Evolutionary conservation across 495 filamentous ascomycete genomes (phyloP).

Genomic region (Aspergillus conjunctus): DNA sequence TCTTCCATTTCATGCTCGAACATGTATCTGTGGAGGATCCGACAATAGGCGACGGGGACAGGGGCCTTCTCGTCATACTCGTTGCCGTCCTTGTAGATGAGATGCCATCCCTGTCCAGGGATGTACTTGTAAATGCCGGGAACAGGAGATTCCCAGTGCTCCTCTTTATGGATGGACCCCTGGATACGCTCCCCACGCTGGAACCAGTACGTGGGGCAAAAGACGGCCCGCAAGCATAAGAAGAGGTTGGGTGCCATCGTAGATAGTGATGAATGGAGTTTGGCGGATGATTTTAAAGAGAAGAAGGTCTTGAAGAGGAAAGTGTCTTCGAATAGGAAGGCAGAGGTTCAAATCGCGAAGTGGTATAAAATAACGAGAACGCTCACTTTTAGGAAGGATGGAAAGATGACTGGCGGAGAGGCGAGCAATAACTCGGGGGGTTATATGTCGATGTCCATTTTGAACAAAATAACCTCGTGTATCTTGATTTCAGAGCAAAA

Average conservation of each 20-base stretch:
- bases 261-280: conserved; percentile 5
- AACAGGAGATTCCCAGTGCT: conserved; percentile 50
- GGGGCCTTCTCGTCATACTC: conserved; percentile 44
- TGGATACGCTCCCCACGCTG: conserved; percentile 43
- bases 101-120: conserved; percentile 48
- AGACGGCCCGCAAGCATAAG: conserved; percentile 43
- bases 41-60: conserved; percentile 47
- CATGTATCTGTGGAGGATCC: conserved; percentile 51
- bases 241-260: conserved; percentile 52
- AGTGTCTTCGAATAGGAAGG: conserved; percentile 2
- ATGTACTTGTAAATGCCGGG: conserved; percentile 50
- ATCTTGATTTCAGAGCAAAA: conserved; percentile 24
- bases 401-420: conserved; percentile 28
- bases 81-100: conserved; percentile 40
- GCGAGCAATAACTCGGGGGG: conserved; percentile 24
- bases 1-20: conserved; percentile 48
- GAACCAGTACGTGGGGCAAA: conserved; percentile 51
- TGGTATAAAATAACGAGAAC: conserved; percentile 22
- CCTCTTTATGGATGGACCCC: conserved; percentile 39
- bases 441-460: conserved; percentile 46
- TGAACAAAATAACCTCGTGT: conserved; percentile 25
- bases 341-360: conserved; percentile 9
- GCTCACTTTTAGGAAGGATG: conserved; percentile 25
- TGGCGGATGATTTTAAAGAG: conserved; percentile 15
- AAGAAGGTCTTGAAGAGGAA: conserved; percentile 1